Base-by-base conservation (phyloP, 352 stramenopile species). In the Salisapilia sapeloensis region DNA sequence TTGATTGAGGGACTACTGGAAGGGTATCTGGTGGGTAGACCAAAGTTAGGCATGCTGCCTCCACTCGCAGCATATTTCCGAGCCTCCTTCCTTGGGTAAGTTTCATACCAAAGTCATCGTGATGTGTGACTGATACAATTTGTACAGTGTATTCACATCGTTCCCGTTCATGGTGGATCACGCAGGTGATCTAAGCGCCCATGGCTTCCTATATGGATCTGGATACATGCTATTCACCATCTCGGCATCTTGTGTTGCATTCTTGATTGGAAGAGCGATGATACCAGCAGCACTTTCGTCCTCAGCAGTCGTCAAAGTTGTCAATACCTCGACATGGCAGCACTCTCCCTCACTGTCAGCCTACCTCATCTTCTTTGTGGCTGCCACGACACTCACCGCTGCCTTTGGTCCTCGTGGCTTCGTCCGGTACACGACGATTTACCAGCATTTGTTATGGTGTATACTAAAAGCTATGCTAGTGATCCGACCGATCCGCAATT, bases 151-250 rank as follows among this genome's bases (percentile, higher is more conserved):
- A 10, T 84, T 90, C 36, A 90, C 75, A 27, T 87, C 71, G n/a
- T 90, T 78, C 35, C 75, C 71, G 36, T 90, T 82, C 53, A 90
- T 90, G 75, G 65, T 60, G 4, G 75, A 90, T 42, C 75, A 90
- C 33, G 75, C 75, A 1, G 69, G 75, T 2, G 75, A 86, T 28
- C 54, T 90, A 6, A 81, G 64, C 30, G 38, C 42, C 1, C 20
- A 27, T 4, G 65, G 38, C 26, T 33, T 65, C 15, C 25, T 58
- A 6, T 38, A 45, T 0, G 75, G 71, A 1, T 56, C 57, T 9
- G 21, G 83, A 2, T 90, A 90, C 46, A 63, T 90, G 6, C 56
- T 50, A 20, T 39, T 12, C 4, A 72, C 71, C 4, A 52, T 82
- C 28, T 3, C 62, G 2, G 50, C 45, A 19, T 67, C 58, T 0